These are phyloP conservation scores for Boletus subcaerulescens DNA, from an alignment of 768 basidiomycete genomes.

Conservation along the genomic window DNA sequence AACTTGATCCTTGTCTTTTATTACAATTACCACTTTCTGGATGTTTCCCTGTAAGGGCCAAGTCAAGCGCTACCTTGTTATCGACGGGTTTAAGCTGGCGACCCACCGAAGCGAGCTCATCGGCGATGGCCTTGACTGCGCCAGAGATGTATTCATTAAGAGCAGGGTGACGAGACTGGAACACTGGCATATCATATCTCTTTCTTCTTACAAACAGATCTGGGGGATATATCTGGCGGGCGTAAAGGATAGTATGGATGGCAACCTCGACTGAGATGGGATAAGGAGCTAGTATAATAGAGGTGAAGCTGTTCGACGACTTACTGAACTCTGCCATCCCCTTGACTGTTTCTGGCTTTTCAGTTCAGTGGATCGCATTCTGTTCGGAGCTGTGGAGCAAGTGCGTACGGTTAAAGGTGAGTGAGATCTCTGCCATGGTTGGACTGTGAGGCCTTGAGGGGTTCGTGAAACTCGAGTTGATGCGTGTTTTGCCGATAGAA, in stretches of 20 bases:
- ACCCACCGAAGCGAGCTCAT: conserved; percentile 67
- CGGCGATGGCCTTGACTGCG: conserved; percentile 75
- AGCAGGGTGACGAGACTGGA: conserved; percentile 88
- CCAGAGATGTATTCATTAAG: conserved; percentile 90
- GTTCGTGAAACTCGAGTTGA: conserved; percentile 9
- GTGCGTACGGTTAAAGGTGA: conserved; percentile 40
- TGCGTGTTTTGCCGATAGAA: conserved; percentile 10
- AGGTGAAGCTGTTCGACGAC: conserved; percentile 18
- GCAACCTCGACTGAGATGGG: conserved; percentile 78
- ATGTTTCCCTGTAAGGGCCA: conserved; percentile 58
- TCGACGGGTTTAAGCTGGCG: background rate
- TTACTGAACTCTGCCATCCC: conserved; percentile 73
- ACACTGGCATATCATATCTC: conserved; percentile 90
- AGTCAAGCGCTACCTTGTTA: background rate
- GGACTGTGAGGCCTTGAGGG: background rate
- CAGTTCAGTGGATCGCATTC: conserved; percentile 9
- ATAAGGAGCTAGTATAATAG: conserved; percentile 5
- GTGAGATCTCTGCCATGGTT: conserved; percentile 26
- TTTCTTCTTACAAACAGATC: conserved; percentile 84
- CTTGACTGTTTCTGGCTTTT: conserved; percentile 51
- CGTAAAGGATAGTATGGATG: conserved; percentile 88
- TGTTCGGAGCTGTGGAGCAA: background rate
- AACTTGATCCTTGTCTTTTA: conserved; percentile 77
- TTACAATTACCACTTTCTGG: conserved; percentile 76
- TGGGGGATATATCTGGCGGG: conserved; percentile 86